phyloP scores from a whole-genome alignment of 1,284 basidiomycete genomes.

The Cryptococcus sp. region DNA sequence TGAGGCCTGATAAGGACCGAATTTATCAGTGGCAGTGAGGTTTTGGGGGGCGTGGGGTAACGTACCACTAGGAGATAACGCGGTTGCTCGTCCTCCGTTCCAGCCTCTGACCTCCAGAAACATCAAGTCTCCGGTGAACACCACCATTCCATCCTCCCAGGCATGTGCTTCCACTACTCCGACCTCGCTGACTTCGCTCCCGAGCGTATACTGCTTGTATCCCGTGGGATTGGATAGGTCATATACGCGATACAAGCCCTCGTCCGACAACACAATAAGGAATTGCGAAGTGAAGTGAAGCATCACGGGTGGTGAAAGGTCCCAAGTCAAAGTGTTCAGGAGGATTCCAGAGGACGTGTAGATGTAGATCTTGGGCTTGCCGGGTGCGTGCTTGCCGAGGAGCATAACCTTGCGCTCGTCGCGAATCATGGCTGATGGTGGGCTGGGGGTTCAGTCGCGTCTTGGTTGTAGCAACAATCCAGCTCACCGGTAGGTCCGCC shows the following conservation, averaged over 20 bases:
- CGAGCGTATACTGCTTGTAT: slow-evolving; percentile 80
- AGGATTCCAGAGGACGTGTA: slow-evolving; percentile 52
- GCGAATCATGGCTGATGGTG: slow-evolving; percentile 70
- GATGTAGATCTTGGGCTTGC: slow-evolving; percentile 61
- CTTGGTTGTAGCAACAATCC: neutral
- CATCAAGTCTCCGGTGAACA: slow-evolving; percentile 69
- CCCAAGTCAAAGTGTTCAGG: slow-evolving; percentile 52
- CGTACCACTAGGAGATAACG: slow-evolving; percentile 66
- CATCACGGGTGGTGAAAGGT: slow-evolving; percentile 38
- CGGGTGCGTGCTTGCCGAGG: slow-evolving; percentile 61
- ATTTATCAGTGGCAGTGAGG: slow-evolving; percentile 4
- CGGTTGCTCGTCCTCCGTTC: slow-evolving; percentile 66
- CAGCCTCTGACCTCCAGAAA: slow-evolving; percentile 82
- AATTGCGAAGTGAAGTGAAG: slow-evolving; percentile 48
- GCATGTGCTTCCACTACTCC: slow-evolving; percentile 82
- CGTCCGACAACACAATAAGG: slow-evolving; percentile 82
- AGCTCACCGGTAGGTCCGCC: slow-evolving; percentile 80
- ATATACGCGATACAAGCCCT: slow-evolving; percentile 86
- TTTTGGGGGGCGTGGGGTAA: slow-evolving; percentile 13
- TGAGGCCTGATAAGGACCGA: slow-evolving; percentile 56
- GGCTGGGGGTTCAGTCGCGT: neutral
- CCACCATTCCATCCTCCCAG: slow-evolving; percentile 81
- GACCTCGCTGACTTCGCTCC: slow-evolving; percentile 75
- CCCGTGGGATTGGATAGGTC: slow-evolving; percentile 69
- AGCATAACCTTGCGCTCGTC: slow-evolving; percentile 78